Evolutionary conservation across 2,329 filamentous ascomycete species (phyloP).

Genomic region (Xylaria sp.): DNA sequence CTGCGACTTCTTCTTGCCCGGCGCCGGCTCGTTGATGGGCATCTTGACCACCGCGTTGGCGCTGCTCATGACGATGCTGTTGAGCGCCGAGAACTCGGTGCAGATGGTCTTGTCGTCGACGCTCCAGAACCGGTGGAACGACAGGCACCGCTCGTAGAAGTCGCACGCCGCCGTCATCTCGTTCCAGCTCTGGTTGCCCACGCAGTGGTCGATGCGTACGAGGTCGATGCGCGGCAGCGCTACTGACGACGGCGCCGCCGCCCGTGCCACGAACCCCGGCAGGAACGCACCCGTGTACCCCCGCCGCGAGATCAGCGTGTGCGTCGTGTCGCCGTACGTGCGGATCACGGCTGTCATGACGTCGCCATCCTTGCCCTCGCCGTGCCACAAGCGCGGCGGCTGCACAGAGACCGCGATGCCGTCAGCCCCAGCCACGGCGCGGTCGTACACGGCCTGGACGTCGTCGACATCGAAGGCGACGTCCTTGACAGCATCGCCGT

Average conservation of each 20-base stretch:
- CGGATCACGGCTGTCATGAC: constrained; percentile 82
- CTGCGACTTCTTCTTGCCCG: constrained; percentile 89
- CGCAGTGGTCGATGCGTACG: constrained; percentile 90
- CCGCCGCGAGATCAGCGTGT: constrained; percentile 83
- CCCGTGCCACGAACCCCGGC: constrained; percentile 77
- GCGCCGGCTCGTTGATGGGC: constrained; percentile 96
- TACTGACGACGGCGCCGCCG: constrained; percentile 51
- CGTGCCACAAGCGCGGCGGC: constrained; percentile 60
- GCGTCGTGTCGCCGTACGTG: constrained; percentile 95
- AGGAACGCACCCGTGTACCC: constrained; percentile 81
- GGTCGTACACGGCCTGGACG: constrained; percentile 80
- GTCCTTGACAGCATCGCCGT: constrained; percentile 95
- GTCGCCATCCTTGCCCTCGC: constrained; percentile 70
- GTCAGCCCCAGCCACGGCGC: constrained; percentile 70
- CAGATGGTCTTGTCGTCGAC: constrained; percentile 94
- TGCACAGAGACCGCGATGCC: constrained; percentile 68
- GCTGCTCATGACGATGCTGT: constrained; percentile 89
- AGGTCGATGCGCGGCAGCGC: constrained; percentile 72
- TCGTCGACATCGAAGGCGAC: constrained; percentile 95
- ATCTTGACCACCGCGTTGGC: constrained; percentile 91
- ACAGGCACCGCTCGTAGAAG: constrained; percentile 87
- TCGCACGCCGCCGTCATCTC: constrained; percentile 76
- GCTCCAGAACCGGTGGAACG: constrained; percentile 97
- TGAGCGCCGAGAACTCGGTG: constrained; percentile 90
- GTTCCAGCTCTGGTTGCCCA: constrained; percentile 96